These are phyloP conservation scores for Aspergillus sp. DNA, from an alignment of 2,329 filamentous ascomycete species.

Conservation along the genomic window DNA sequence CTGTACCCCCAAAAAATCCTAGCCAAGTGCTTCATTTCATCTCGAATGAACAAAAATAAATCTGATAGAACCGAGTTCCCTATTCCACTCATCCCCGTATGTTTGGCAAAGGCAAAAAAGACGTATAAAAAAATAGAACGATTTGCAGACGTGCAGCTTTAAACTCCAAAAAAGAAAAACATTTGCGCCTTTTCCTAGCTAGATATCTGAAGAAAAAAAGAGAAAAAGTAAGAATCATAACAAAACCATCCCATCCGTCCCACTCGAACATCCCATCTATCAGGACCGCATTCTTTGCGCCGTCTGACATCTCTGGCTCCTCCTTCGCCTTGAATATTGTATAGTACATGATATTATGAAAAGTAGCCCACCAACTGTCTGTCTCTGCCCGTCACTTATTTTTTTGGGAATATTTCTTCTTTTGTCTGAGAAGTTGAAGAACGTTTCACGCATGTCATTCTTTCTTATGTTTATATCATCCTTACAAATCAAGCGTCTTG, in stretches of 20 bases:
- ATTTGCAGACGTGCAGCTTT: not conserved
- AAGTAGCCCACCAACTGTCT: not conserved
- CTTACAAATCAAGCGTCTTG: constrained; percentile 39
- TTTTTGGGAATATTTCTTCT: not conserved
- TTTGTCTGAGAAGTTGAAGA: not conserved
- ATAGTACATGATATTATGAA: not conserved
- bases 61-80: too few species aligned
- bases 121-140: not conserved
- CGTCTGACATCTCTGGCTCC: not conserved
- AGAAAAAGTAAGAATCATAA: constrained; percentile 13
- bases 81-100: too few species aligned
- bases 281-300: not conserved
- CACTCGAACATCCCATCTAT: not conserved
- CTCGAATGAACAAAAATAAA: too few species aligned
- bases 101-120: too few species aligned
- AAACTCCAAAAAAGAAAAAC: not conserved
- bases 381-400: too few species aligned
- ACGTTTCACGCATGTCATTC: constrained; percentile 2
- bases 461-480: constrained; percentile 21
- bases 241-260: not conserved
- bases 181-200: not conserved
- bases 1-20: too few species aligned
- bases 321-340: not conserved
- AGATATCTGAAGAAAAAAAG: constrained; percentile 10
- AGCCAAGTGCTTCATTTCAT: too few species aligned